Conservation (phyloP, 805 yeast species). For the Dipodascopsis uninucleata region DNA sequence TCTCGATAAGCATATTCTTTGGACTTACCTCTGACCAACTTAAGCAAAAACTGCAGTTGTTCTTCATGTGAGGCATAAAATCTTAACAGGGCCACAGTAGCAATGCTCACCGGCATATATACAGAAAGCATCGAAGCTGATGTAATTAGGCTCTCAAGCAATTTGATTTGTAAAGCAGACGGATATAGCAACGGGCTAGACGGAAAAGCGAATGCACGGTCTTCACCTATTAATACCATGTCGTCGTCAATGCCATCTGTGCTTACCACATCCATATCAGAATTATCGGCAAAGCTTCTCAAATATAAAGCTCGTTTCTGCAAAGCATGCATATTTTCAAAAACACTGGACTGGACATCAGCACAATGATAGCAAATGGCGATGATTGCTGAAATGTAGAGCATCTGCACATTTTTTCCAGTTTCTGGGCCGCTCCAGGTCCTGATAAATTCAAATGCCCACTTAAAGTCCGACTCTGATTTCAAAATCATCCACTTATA, state of each 20-base stretch:
- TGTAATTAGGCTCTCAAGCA: slow-evolving; percentile 20
- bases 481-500: slow-evolving; percentile 18
- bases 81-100: slow-evolving; percentile 14
- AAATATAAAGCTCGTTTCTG: slow-evolving; percentile 18
- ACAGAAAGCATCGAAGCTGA: slow-evolving; percentile 24
- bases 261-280: slow-evolving; percentile 4
- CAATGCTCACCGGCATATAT: slow-evolving; percentile 19
- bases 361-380: slow-evolving; percentile 20
- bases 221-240: not conserved
- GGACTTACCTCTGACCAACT: slow-evolving; percentile 18
- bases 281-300: slow-evolving; percentile 1
- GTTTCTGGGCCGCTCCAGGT: slow-evolving; percentile 22
- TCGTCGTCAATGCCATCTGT: slow-evolving; percentile 7
- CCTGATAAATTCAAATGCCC: slow-evolving; percentile 9
- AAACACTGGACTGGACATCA: slow-evolving; percentile 8
- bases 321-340: slow-evolving; percentile 19
- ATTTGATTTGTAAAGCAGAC: slow-evolving; percentile 6
- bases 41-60: slow-evolving; percentile 20
- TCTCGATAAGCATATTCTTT: slow-evolving; percentile 26
- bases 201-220: slow-evolving; percentile 11
- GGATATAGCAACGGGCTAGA: slow-evolving; percentile 14
- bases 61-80: slow-evolving; percentile 18
- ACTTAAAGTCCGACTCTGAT: slow-evolving; percentile 5
- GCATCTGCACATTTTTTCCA: slow-evolving; percentile 20
- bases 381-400: slow-evolving; percentile 24